Evolutionary conservation across 306 rosid genomes (phyloP), one percentile per base, ranked within the genome.

Genomic region (Trifolium repens): DNA sequence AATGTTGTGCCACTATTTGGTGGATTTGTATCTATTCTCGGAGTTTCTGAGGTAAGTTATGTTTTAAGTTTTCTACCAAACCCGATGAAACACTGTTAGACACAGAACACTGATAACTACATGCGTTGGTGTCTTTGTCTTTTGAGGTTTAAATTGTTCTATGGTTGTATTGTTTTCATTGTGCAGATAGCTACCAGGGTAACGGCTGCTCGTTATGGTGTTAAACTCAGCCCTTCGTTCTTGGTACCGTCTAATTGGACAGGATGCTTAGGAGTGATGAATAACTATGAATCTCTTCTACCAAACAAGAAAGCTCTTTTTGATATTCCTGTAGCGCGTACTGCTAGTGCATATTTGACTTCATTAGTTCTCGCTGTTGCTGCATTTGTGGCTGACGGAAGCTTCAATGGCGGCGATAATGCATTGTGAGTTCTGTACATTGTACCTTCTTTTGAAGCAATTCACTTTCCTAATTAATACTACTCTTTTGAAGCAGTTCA

Each of bases 201-300:
- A 47, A 90, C 94, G 1, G 97, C 96, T n/a, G 96, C 94, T 61
- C 88, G 84, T 3, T 87, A 84, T 57, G 93, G 96, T 73, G 96
- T 94, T 54, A 91, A 91, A 82, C 94, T 94, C 39, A 94, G 97
- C 78, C 98, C 98, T 58, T 94, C 97, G 27, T 94, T 94, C 78
- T 86, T 94, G 42, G 97, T 94, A 64, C 97, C 98, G 44, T 91
- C 98, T 8, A 94, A 73, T 78, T 94, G 97, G 98, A 94, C 97
- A 1, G 98, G 97, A 39, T 94, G 96, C 83, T 63, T 91, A 69
- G 98, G 98, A 74, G 97, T 91, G 82, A 91, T 94, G 87, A 94
- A 94, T 73, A 88, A 94, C 82, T 94, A 94, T 34, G 98, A 94
- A 47, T 91, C 94, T 1, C 90, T 88, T 54, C 91, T 91, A 68